Conservation (phyloP, 2,329 filamentous ascomycete species). For the Epichloe festucae region DNA sequence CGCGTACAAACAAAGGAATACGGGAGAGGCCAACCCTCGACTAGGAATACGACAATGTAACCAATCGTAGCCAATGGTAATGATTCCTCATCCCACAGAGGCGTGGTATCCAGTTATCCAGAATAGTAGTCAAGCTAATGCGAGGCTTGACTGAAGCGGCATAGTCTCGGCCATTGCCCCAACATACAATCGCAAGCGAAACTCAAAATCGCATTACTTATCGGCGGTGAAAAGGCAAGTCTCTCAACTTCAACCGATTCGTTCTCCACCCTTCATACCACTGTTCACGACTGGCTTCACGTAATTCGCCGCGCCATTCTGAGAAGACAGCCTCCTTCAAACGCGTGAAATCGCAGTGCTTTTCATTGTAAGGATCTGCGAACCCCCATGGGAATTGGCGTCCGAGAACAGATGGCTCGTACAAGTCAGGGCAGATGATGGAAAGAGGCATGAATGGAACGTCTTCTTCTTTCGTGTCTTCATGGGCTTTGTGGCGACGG, state of each 20-base stretch:
- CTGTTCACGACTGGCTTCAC: conserved; percentile 77
- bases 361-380: conserved; percentile 78
- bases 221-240: conserved; percentile 25
- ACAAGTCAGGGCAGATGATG: conserved; percentile 85
- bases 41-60: background rate
- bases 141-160: background rate
- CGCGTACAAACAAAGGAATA: background rate
- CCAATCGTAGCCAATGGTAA: background rate
- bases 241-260: conserved; percentile 45
- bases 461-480: conserved; percentile 36
- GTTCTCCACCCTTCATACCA: conserved; percentile 97
- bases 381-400: conserved; percentile 95
- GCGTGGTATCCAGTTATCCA: background rate
- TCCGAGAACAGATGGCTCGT: conserved; percentile 67
- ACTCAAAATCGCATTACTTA: conserved; percentile 10
- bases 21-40: background rate
- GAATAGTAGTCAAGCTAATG: background rate
- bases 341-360: conserved; percentile 87
- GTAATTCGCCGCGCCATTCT: conserved; percentile 84
- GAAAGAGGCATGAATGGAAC: conserved; percentile 73
- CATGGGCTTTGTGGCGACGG: conserved; percentile 32
- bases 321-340: conserved; percentile 86
- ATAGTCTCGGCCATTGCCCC: background rate
- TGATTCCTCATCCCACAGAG: background rate
- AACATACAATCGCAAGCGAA: background rate